Evolutionary conservation across 768 basidiomycete species (phyloP).

Genomic region (Lactarius hengduanensis): DNA sequence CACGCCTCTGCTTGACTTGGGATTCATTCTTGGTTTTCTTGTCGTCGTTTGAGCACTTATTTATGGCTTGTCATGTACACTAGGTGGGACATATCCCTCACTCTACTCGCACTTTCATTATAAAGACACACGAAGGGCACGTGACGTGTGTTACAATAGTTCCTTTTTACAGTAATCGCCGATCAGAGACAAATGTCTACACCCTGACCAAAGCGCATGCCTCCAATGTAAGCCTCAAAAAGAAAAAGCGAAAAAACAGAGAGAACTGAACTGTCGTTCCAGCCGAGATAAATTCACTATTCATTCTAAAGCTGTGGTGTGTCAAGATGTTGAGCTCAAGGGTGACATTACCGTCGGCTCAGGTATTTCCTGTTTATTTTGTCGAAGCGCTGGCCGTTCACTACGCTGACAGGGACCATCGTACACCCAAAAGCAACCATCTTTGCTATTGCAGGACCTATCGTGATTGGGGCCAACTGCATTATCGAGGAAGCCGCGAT

Average conservation of each 20-base stretch:
- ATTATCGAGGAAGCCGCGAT: conserved; percentile 91
- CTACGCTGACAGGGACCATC: conserved; percentile 57
- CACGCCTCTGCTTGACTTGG: conserved; percentile 21
- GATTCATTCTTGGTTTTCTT: background rate
- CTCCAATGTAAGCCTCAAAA: conserved; percentile 27
- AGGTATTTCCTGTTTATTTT: conserved; percentile 41
- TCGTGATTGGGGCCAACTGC: conserved; percentile 83
- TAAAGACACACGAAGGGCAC: background rate
- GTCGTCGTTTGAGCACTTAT: conserved; percentile 7
- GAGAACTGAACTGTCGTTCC: conserved; percentile 11
- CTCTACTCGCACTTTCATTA: background rate
- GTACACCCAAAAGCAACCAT: conserved; percentile 95
- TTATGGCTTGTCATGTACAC: conserved; percentile 20
- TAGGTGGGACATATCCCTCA: conserved; percentile 9
- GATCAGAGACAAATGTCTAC: background rate
- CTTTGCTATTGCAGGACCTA: conserved; percentile 86
- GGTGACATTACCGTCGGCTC: conserved; percentile 93
- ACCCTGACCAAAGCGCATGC: conserved; percentile 17
- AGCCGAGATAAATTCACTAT: conserved; percentile 90
- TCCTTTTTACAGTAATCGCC: conserved; percentile 11
- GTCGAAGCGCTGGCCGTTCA: background rate
- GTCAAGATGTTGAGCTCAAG: conserved; percentile 91
- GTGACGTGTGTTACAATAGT: background rate
- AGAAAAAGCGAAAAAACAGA: background rate
- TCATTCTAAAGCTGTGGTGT: conserved; percentile 87